Evolutionary conservation across 1,284 basidiomycete species (phyloP).

Genomic region (Irpex sp.): DNA sequence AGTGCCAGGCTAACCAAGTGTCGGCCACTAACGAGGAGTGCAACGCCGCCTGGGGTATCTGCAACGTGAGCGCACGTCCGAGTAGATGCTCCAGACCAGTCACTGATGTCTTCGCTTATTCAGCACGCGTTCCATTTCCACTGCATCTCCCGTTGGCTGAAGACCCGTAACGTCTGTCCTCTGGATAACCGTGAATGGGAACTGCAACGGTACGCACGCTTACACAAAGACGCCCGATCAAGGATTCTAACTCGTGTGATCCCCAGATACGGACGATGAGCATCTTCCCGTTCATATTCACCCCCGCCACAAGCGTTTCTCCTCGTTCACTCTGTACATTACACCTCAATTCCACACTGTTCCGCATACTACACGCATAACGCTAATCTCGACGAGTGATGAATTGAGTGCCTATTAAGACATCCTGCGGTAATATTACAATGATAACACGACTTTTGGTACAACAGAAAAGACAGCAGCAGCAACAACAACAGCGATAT

Average conservation of each 20-base stretch:
- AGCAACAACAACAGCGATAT: not conserved
- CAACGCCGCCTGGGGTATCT: slow-evolving; percentile 99
- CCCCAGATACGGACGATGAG: slow-evolving; percentile 12
- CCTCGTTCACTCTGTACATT: slow-evolving; percentile 2
- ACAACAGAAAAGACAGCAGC: not conserved
- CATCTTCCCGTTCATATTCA: not conserved
- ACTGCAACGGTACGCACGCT: slow-evolving; percentile 75
- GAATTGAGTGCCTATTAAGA: not conserved
- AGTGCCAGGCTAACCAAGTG: slow-evolving; percentile 99
- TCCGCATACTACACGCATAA: not conserved
- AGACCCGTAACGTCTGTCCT: slow-evolving; percentile 98
- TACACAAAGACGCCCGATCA: not conserved
- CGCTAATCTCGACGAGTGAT: not conserved
- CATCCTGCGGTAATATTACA: not conserved
- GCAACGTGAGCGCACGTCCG: slow-evolving; percentile 72
- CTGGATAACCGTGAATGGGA: slow-evolving; percentile 98
- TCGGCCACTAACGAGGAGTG: slow-evolving; percentile 96
- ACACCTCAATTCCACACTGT: slow-evolving; percentile 1
- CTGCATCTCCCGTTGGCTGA: slow-evolving; percentile 99
- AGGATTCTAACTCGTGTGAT: not conserved
- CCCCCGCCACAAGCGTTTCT: not conserved
- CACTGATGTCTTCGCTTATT: not conserved
- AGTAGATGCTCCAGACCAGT: not conserved
- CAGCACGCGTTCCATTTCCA: slow-evolving; percentile 99
- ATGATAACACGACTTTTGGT: not conserved